Evolutionary conservation across 2,329 filamentous ascomycete species (phyloP).

Genomic region (Harringtonia aguacate): DNA sequence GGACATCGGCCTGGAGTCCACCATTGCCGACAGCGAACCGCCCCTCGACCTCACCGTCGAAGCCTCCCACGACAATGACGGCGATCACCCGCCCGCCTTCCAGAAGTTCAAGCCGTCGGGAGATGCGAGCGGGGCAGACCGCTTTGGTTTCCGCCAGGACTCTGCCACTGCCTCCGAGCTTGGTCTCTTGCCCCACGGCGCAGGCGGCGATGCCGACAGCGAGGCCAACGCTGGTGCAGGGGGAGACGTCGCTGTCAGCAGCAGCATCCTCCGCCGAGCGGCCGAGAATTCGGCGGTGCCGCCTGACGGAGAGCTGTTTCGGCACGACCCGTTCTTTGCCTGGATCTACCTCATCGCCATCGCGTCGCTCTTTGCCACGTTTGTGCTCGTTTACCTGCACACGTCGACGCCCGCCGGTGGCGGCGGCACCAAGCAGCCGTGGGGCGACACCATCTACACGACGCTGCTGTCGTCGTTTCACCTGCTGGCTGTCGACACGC

Average conservation of each 20-base stretch:
- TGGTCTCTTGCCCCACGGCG: conserved; percentile 29
- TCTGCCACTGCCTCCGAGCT: conserved; percentile 37
- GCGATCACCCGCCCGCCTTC: conserved; percentile 43
- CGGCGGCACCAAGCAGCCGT: conserved; percentile 46
- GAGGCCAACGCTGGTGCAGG: conserved; percentile 14
- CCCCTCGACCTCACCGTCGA: conserved; percentile 43
- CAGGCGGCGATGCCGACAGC: conserved; percentile 20
- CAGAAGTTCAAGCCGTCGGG: conserved; percentile 42
- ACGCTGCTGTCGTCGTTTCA: conserved; percentile 79
- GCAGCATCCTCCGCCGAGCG: conserved; percentile 7
- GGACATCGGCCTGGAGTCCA: conserved; percentile 72
- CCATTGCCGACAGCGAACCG: conserved; percentile 46
- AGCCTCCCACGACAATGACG: conserved; percentile 2
- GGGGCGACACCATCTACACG: conserved; percentile 91
- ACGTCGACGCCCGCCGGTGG: conserved; percentile 61
- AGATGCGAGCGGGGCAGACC: conserved; percentile 18
- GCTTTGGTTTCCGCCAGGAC: conserved; percentile 28
- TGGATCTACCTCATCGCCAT: conserved; percentile 80
- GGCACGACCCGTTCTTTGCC: conserved; percentile 85
- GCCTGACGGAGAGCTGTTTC: conserved; percentile 57
- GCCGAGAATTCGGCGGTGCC: conserved; percentile 37
- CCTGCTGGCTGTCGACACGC: conserved; percentile 79
- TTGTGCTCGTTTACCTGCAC: conserved; percentile 81
- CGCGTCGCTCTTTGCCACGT: conserved; percentile 76
- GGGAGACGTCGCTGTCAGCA: conserved; percentile 28